Evolutionary conservation across 164 flowering plant genomes (phyloP), one percentile per base, ranked within the genome.

Genomic region (Sedum album): DNA sequence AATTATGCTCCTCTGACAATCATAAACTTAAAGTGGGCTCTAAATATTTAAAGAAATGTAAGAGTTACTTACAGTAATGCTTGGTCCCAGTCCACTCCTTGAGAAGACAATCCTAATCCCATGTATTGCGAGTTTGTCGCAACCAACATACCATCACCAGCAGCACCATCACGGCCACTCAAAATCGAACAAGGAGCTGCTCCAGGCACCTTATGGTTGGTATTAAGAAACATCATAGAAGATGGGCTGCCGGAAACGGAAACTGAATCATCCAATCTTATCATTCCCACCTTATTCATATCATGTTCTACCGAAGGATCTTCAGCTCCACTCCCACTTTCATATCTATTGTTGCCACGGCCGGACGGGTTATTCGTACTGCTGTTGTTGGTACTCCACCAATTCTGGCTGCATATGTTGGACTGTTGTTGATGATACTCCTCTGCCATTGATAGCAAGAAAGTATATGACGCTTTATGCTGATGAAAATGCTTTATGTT

Each of bases 31-130:
- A 65, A n/a, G 21, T 20, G 21, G 67, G 30, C 20, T 39, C 31
- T 46, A 18, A 65, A 21, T 13, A 11, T 53, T 51, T 30, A 10
- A 9, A 53, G n/a, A 7, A 8, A 31, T 1, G 4, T 17, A 36
- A 18, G 21, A 18, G 36, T 31, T 8, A 77, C 84, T 80, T 77
- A 84, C 88, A 86, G 68, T 42, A 81, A 60, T 36, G 82, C 44
- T 71, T 80, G 82, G 70, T 80, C 81, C 87, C 90, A 83, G 38
- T 86, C 86, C 73, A 77, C 67, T 41, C 82, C 51, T 63, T 77
- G 84, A 10, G 82, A 75, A 25, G 87, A 77, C 31, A 84, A 84
- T 21, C 90, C 85, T 62, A 86, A 75, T 18, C 83, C 82, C 82
- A 85, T 81, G 76, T 79, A 73, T 11, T 84, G 85, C 69, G 83